Evolutionary conservation across 2,329 filamentous ascomycete species (phyloP).

Genomic region (Ophiocordyceps robertsii): DNA sequence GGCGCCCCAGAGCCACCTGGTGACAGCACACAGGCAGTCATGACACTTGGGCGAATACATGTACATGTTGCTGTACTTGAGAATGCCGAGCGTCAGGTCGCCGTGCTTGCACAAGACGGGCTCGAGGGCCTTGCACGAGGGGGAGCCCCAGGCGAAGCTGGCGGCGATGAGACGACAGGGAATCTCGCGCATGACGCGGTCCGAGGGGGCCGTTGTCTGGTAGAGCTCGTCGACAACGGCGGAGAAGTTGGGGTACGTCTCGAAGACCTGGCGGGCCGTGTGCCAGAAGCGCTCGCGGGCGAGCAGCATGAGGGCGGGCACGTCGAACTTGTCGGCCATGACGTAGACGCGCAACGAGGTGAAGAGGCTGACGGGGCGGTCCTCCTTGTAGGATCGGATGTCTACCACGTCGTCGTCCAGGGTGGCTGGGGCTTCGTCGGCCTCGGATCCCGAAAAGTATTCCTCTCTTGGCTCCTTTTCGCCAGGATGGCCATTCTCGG

Average conservation of each 20-base stretch:
- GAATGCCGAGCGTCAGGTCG: constrained; percentile 7
- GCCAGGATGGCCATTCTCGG: background rate
- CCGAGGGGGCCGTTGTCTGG: constrained; percentile 4
- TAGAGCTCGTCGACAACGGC: constrained; percentile 13
- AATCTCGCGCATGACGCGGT: constrained; percentile 9
- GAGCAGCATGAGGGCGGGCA: constrained; percentile 15
- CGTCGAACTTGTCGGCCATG: constrained; percentile 23
- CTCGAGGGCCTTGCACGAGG: constrained; percentile 3
- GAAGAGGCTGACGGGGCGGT: constrained; percentile 2
- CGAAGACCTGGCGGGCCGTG: constrained; percentile 5
- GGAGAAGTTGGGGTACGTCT: constrained; percentile 6
- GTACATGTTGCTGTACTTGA: constrained; percentile 1
- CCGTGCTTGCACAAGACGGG: constrained; percentile 10
- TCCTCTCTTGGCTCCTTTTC: background rate
- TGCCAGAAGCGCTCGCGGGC: constrained; percentile 16
- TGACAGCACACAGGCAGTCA: background rate
- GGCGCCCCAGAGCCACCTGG: no score
- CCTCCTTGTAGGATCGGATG: background rate
- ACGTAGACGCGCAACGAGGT: constrained; percentile 15
- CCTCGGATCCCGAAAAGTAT: background rate
- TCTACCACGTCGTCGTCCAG: background rate
- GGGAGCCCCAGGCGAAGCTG: background rate
- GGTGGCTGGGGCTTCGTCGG: background rate
- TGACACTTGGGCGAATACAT: background rate
- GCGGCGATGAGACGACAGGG: constrained; percentile 7